phyloP scores from a whole-genome alignment of 2,329 filamentous ascomycete genomes.

The Verticillium klebahnii region DNA sequence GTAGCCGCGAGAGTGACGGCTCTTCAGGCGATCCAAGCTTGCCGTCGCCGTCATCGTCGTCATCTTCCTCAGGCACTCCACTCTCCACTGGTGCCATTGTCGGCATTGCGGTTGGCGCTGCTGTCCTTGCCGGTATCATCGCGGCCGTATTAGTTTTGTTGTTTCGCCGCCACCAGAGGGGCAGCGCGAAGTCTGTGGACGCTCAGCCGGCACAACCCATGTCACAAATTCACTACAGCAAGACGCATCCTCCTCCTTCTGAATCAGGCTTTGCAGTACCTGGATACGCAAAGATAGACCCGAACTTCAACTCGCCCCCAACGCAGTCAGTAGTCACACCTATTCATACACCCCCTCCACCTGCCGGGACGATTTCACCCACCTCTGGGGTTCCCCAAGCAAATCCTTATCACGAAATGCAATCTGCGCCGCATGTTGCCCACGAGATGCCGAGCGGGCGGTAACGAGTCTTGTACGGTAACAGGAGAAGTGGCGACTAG shows the following conservation, averaged over 20 bases:
- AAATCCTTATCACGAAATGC: not conserved
- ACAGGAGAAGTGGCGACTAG: not conserved
- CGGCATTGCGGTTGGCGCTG: conserved; percentile 5
- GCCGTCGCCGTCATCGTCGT: conserved; percentile 2
- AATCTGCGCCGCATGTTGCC: not conserved
- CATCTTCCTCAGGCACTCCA: conserved; percentile 14
- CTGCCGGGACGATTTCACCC: not conserved
- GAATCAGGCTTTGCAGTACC: not conserved
- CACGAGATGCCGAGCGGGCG: not conserved
- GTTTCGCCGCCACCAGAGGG: conserved; percentile 3
- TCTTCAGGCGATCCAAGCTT: not conserved
- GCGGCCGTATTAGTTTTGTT: conserved; percentile 1
- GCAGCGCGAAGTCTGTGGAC: not conserved
- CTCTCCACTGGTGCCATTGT: conserved; percentile 2
- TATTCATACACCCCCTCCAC: not conserved
- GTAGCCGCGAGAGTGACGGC: not conserved
- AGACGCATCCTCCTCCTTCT: not conserved
- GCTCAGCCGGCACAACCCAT: not conserved
- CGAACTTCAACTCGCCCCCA: not conserved
- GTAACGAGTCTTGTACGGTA: not conserved
- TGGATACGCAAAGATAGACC: not conserved
- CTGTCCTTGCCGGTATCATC: not conserved
- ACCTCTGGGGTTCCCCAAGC: not conserved
- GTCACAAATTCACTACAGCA: not conserved
- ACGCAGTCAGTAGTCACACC: not conserved